These are phyloP conservation scores for Colletotrichum sp. DNA, from an alignment of 2,329 filamentous ascomycete species.

Conservation along the genomic window DNA sequence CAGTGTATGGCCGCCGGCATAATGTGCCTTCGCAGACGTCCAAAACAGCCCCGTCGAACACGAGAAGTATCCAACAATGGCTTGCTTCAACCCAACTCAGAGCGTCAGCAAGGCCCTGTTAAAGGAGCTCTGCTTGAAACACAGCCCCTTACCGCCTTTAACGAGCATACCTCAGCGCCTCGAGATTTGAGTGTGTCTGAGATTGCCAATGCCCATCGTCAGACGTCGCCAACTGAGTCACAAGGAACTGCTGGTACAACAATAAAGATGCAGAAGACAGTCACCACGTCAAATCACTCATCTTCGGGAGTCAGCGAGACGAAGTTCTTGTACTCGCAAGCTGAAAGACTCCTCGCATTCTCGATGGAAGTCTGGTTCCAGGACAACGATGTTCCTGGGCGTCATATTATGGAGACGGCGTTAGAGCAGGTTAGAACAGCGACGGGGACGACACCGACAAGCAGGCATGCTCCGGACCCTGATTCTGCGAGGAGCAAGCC, in stretches of 20 bases:
- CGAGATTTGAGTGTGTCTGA: rapidly evolving
- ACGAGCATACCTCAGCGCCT: background rate
- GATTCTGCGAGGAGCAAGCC: background rate
- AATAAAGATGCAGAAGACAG: background rate
- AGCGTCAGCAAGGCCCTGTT: background rate
- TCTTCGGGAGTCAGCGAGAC: background rate
- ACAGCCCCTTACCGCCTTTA: background rate
- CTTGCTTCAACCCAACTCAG: background rate
- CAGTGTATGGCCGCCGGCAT: background rate
- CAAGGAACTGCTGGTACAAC: background rate
- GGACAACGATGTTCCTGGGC: background rate
- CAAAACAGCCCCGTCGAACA: background rate
- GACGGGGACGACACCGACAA: background rate
- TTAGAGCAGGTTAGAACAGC: background rate
- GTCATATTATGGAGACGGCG: background rate
- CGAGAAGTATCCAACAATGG: background rate
- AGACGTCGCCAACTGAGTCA: background rate
- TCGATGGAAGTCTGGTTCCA: background rate
- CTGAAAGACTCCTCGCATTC: background rate
- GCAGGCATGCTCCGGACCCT: background rate
- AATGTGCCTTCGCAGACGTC: background rate
- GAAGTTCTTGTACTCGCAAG: background rate
- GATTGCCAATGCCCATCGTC: rapidly evolving
- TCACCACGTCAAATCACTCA: background rate
- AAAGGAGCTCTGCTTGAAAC: background rate